A percentile compares a stretch with the other conserved stretches of the same genome.
These are phyloP conservation scores for Tylopilus sp. DNA, from an alignment of 1,284 basidiomycete genomes.

Conservation along the genomic window DNA sequence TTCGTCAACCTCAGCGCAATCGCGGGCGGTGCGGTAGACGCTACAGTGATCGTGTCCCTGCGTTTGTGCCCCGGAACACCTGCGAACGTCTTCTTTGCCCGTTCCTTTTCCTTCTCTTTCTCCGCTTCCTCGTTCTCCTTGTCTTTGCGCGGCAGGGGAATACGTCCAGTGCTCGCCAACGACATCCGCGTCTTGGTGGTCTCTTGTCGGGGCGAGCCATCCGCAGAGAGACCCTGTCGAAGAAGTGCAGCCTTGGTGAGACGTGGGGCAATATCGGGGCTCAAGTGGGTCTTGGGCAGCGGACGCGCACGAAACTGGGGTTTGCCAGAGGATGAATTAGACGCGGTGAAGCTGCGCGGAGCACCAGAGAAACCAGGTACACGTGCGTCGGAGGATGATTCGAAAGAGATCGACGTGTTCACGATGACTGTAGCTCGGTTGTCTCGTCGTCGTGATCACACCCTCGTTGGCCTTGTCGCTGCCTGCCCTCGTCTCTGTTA, in stretches of 20 bases:
- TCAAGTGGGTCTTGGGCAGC: constrained; percentile 67
- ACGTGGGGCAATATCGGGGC: constrained; percentile 81
- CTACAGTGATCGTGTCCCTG: constrained; percentile 69
- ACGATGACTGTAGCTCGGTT: neutral
- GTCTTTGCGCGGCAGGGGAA: constrained; percentile 37
- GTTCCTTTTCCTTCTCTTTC: constrained; percentile 67
- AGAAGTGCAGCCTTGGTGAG: constrained; percentile 83
- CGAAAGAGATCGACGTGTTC: too few relatives aligned
- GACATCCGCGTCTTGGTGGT: constrained; percentile 42
- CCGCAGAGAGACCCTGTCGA: constrained; percentile 63
- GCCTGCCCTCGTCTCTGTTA: too few relatives aligned
- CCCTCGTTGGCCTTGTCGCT: too few relatives aligned
- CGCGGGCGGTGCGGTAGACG: constrained; percentile 77
- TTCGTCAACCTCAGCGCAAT: constrained; percentile 81
- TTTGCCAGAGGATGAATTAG: constrained; percentile 53
- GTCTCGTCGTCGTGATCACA: neutral
- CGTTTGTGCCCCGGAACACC: constrained; percentile 86
- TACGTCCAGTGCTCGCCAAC: constrained; percentile 43
- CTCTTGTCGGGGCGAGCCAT: constrained; percentile 40
- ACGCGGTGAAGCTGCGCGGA: constrained; percentile 28
- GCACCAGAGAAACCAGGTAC: constrained; percentile 29
- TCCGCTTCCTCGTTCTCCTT: constrained; percentile 43
- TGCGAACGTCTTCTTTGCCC: constrained; percentile 70
- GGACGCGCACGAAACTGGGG: constrained; percentile 76
- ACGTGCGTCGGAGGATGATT: constrained; percentile 41